Base-by-base conservation (phyloP, 306 rosid species). In the Echinosophora koreensis region DNA sequence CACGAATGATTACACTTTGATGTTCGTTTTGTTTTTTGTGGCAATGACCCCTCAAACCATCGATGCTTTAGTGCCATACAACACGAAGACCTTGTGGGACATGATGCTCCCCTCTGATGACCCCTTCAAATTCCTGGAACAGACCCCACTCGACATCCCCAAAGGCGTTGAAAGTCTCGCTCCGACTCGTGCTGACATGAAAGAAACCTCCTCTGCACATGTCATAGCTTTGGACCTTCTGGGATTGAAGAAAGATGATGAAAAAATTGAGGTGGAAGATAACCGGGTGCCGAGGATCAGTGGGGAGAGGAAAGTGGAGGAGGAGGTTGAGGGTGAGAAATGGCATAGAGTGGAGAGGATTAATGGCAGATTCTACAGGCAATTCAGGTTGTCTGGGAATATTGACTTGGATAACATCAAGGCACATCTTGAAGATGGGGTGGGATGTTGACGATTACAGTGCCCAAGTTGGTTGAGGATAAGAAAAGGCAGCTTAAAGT, bases 151-250 rank as follows among this genome's bases (percentile, higher is more conserved):
- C 1, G 69, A 70, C 46, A 10, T 82, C 18, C 80, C 85, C 28
- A 59, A 27, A 18, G 77, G 62, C 4, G 1, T 70, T 5, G 89
- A 81, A 1, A 46, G 65, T 1, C 54, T 84, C 0, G 82, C 88
- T 0, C 18, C 82, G 58, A 89, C 89, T 1, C 85, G 83, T 10
- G 87, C 87, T 2, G 90, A 87, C 37, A 84, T 87, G 90, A 84
- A 74, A 47, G 87, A 85, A 63, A 88, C 84, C 0, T 7, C 79
- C 0, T 9, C 79, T 0, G 79, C 54, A 3, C 90, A 87, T 15
- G 18, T 77, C 13, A 84, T 87, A 6, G 2, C 35, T 2, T 2
- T 87, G 56, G 90, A 87, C 61, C 1, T 84, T 0, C 87, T 87
- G 0, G 90, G 88, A 38, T 5, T 87, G 85, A 87, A 72, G 71